Base-by-base conservation (phyloP, 805 yeast species). In the Sungouiozyma ichnusensis region DNA sequence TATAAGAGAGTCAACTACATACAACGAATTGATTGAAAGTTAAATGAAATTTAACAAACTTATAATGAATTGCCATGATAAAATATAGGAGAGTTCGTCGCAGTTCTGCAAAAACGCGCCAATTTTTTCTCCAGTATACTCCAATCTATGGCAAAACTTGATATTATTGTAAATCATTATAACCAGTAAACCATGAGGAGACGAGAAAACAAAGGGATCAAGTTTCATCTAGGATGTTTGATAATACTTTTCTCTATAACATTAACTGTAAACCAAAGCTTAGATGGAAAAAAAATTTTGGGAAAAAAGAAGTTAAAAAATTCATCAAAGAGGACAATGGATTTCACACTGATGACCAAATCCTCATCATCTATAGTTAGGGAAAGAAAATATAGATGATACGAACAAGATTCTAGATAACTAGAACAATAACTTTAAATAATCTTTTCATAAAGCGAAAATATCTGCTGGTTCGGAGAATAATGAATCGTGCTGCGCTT, bases 401-500 rank as follows among this genome's bases (percentile, higher is more conserved):
- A 32, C 16, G 4, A 36, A 36, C 16, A n/a, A n/a, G 29, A 24
- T 11, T 24, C 11, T 7, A 24, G 11, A 11, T 24, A 24, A 24
- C 11, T 7, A 24, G 11, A 24, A 24, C 6, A 24, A 24, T 24
- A 24, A 24, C 29, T 4, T n/a, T 7, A 5, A 24, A 24, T 31
- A 16, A n/a, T 29, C 17, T 15, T 24, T 33, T 46, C 40, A 43
- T 24, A 44, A 34, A 35, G 40, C 44, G 16, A 51, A 44, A 43
- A 54, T 50, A 42, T 55, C 55, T 35, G 46, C 44, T 34, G 52
- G 48, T 44, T 57, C 62, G 48, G 50, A 49, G 43, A 55, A 44
- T 43, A 47, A 47, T 42, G 52, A 50, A 55, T 61, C 46, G 54
- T 61, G 54, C 58, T 58, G 63, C 62, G 62, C 63, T 57, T 57